Base-by-base conservation (phyloP, 495 filamentous ascomycete species). In the Entonaema liquescens region DNA sequence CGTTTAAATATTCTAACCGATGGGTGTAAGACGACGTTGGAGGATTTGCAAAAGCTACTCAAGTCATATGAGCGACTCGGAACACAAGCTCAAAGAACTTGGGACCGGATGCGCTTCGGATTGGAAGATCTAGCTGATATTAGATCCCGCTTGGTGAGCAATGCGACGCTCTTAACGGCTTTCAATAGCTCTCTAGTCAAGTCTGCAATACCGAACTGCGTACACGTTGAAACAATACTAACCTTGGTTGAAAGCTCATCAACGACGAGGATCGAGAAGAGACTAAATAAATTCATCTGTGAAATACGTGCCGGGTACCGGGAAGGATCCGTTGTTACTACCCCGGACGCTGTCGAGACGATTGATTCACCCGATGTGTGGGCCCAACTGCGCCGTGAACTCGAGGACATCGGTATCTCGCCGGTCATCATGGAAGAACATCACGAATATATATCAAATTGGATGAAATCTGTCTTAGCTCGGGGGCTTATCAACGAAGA, bases 61-160 rank as follows among this genome's bases (percentile, higher is more conserved):
- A 50, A 69, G n/a, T 72, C 63, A 9, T 80, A 79, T 42, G 71
- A 79, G 19, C 77, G 70, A 31, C 68, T 79, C 13, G 80, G 79
- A 26, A 79, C 78, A 7, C 72, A 80, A 36, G 65, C 70, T 25
- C 75, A 80, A 73, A 59, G 77, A 23, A 77, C 73, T 25, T 83
- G 78, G 79, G 80, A 81, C 69, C 73, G 79, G n/a, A 71, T 79
- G 75, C 71, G 64, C 9, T 82, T 74, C 64, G 74, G 76, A 7
- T 26, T 68, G 5, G 72, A 79, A 59, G 72, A 80, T 21, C 40
- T 80, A 29, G 59, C 65, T 13, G 77, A 80, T 60, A 68, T 82
- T 3, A 71, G 78, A 56, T 70, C 56, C 36, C 65, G 76, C 3
- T 53, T 81, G 1, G 77, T 71, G 29, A 77, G 70, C 35, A 74